Evolutionary conservation across 495 filamentous ascomycete species (phyloP), one percentile per base, ranked within the genome.

Genomic region (Neurospora sp.): DNA sequence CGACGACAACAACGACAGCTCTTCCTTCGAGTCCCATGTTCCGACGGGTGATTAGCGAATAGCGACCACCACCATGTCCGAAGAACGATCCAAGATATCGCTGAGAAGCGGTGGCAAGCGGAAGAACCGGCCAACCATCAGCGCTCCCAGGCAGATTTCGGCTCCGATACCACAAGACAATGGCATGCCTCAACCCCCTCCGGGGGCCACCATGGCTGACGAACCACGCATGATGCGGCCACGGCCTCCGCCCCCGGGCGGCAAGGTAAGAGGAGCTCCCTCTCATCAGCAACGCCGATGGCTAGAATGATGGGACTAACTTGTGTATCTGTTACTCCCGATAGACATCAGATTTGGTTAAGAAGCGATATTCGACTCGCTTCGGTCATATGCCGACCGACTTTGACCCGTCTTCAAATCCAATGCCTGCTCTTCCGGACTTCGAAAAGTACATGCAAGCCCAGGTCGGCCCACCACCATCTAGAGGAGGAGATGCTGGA

Each of bases 311-410:
- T 31, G 48, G 20, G 69, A 20, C 69, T 78, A 71, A 78, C 75
- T 14, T 2, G 62, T 35, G 12, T 38, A 3, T 9, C 48, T 27
- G 54, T 9, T 37, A 12, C 37, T 35, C 59, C 18, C 74, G 70
- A 54, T 69, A 92, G 84, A 97, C 94, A 4, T 91, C 93, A 27
- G 96, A 99, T 81, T 85, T 98, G 69, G 96, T 99, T 70, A 98
- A 98, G 83, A 86, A 93, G 73, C 86, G 96, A 72, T 98, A 98
- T 81, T 98, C 96, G 20, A 94, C 94, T 39, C 89, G 94, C 70
- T 97, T 97, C 80, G 92, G 92, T 75, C 88, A 91, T 70, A 82
- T 90, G 12, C 92, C 92, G 0, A 77, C 79, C 54, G 91, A 94
- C 74, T 92, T 91, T 76, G 86, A 88, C 72, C 86, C 89, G 72